phyloP scores from a whole-genome alignment of 1,284 basidiomycete genomes.

The Cutaneotrichosporon dermatis region DNA sequence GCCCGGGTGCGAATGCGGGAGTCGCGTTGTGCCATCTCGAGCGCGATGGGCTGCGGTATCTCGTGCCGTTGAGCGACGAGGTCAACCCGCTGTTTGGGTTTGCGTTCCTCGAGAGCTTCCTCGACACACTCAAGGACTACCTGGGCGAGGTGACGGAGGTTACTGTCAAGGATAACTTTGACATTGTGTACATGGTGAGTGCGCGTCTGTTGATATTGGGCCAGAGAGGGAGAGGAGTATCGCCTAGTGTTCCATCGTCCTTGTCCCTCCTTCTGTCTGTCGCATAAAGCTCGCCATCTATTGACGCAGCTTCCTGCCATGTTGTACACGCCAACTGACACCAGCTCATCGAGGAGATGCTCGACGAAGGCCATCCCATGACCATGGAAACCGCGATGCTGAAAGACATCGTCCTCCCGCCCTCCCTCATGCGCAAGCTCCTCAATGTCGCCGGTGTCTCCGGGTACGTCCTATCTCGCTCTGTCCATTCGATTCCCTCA shows the following conservation, averaged over 20 bases:
- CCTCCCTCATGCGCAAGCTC: constrained; percentile 75
- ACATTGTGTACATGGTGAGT: constrained; percentile 83
- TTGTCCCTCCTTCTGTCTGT: too few relatives aligned
- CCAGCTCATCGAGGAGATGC: constrained; percentile 88
- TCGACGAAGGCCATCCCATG: constrained; percentile 88
- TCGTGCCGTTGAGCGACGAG: constrained; percentile 71
- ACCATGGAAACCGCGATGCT: constrained; percentile 91
- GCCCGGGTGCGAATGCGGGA: constrained; percentile 26
- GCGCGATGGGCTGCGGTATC: constrained; percentile 65
- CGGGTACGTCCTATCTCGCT: constrained; percentile 41
- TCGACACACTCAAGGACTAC: constrained; percentile 80
- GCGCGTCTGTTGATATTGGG: neutral
- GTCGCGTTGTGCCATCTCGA: constrained; percentile 61
- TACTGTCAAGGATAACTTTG: constrained; percentile 86
- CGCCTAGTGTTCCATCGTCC: too few relatives aligned
- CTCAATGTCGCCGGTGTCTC: constrained; percentile 60
- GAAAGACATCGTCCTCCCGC: constrained; percentile 85
- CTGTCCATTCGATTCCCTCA: too few relatives aligned
- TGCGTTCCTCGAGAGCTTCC: constrained; percentile 77
- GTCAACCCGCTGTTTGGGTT: constrained; percentile 87
- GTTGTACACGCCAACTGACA: neutral
- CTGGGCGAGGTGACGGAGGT: constrained; percentile 68
- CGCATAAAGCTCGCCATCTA: too few relatives aligned
- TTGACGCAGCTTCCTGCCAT: too few relatives aligned
- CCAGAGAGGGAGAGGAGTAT: neutral